These are phyloP conservation scores for Paspalum vaginatum DNA, from an alignment of 176 grass and related monocot species.

Conservation along the genomic window DNA sequence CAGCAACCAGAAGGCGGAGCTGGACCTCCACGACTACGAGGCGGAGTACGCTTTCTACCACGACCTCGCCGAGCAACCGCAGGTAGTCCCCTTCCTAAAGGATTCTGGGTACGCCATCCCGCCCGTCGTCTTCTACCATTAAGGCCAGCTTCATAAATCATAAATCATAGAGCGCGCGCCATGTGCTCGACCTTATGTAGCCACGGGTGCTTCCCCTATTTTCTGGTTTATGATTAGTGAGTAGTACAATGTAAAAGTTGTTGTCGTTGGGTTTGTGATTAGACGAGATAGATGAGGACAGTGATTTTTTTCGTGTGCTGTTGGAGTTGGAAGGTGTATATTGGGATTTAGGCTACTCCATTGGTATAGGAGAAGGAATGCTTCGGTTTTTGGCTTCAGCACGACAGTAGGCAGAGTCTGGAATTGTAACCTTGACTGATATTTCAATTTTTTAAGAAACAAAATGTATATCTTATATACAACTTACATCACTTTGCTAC, in stretches of 20 bases:
- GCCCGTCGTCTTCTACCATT: constrained; percentile 78
- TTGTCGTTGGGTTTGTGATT: constrained; percentile 44
- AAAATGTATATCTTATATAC: constrained; percentile 44
- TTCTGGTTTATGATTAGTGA: background rate
- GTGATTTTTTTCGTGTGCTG: constrained; percentile 22
- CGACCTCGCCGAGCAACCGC: constrained; percentile 60
- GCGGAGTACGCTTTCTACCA: constrained; percentile 91
- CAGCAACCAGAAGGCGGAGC: constrained; percentile 84
- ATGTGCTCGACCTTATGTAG: constrained; percentile 41
- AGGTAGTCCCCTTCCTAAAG: constrained; percentile 86
- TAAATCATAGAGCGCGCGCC: background rate
- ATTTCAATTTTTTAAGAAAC: constrained; percentile 35
- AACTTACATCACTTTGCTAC: background rate
- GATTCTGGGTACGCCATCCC: constrained; percentile 65
- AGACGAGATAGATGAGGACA: constrained; percentile 36
- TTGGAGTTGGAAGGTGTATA: constrained; percentile 43
- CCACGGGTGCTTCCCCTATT: background rate
- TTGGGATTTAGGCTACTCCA: constrained; percentile 48
- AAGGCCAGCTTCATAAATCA: constrained; percentile 23
- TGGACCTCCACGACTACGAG: constrained; percentile 94
- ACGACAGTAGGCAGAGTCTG: constrained; percentile 1
- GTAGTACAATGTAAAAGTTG: constrained; percentile 41
- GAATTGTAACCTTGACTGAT: constrained; percentile 45
- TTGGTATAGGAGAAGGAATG: constrained; percentile 31
- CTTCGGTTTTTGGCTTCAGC: constrained; percentile 30